Evolutionary conservation across 306 rosid genomes (phyloP), one percentile per base, ranked within the genome.

Genomic region (Vigna mungo): DNA sequence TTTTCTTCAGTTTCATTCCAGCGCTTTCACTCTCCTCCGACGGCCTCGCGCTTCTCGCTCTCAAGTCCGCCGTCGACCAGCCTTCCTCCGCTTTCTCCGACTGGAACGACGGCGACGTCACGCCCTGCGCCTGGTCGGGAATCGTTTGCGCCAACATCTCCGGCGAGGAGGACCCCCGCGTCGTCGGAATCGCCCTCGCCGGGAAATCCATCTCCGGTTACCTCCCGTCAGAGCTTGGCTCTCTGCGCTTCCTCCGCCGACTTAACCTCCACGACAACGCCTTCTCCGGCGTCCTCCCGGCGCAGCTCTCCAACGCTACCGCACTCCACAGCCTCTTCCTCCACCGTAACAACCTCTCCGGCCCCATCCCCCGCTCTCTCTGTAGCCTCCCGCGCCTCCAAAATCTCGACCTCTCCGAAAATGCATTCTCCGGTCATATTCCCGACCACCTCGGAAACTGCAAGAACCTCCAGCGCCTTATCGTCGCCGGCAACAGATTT

Each of bases 191-290:
- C 30, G 82, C 94, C 0, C 82, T 96, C 0, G 81, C 99, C 74
- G 93, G 91, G 0, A 92, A 81, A 80, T 85, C 77, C n/a, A 93
- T 96, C 60, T 87, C 89, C 8, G 99, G 98, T 0, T 96, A 96
- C 30, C 82, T 96, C 11, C 96, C 99, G 1, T 96, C 99, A 7
- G 99, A 92, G 83, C 96, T 96, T 2, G 98, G 98, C 0, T 86
- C 75, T 2, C 80, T 96, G 11, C 81, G 77, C 1, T 92, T 80
- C 47, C 98, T 96, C 72, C 97, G 98, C 25, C 96, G 99, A 2
- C 92, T 96, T 34, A 96, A 96, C 67, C 87, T 96, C 44, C 99
- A 93, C 41, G 83, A 47, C 79, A 96, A 96, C 55, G 85, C 76
- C 27, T 90, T 96, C 86, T 84, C 87, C 48, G 99, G 99, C n/a